These are phyloP conservation scores for Aspergillus sp. DNA, from an alignment of 2,329 filamentous ascomycete genomes.

Conservation along the genomic window DNA sequence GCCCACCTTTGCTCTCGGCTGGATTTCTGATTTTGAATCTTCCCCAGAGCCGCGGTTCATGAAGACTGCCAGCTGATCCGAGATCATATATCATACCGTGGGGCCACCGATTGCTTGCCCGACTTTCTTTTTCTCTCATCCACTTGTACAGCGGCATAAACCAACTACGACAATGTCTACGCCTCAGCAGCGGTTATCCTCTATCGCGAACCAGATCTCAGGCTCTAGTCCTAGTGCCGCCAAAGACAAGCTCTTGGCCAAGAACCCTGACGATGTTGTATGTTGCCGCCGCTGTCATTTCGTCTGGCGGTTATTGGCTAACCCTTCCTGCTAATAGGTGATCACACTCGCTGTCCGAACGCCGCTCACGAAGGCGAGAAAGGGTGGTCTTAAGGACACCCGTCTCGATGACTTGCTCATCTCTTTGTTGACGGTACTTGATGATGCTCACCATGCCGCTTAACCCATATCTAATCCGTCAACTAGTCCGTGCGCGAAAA, in stretches of 20 bases:
- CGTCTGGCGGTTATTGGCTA: not conserved
- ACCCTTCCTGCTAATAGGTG: constrained; percentile 31
- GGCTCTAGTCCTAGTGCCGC: constrained; percentile 32
- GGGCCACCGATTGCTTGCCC: not conserved
- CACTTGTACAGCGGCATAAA: not conserved
- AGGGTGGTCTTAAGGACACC: constrained; percentile 48
- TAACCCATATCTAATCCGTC: not conserved
- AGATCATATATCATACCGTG: constrained; percentile 15
- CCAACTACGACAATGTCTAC: constrained; percentile 38
- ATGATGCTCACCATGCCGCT: not conserved
- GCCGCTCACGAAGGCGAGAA: constrained; percentile 46
- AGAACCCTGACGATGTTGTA: constrained; percentile 47
- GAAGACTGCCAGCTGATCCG: constrained; percentile 1
- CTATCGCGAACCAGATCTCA: constrained; percentile 47
- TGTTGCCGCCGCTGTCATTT: constrained; percentile 20
- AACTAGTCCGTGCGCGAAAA: constrained; percentile 71
- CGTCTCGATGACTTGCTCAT: constrained; percentile 41
- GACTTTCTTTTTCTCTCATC: constrained; percentile 4
- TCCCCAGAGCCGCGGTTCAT: constrained; percentile 23
- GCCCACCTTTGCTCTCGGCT: constrained; percentile 15
- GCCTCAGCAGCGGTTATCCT: constrained; percentile 44
- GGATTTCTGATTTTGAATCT: constrained; percentile 4
- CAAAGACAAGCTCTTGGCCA: constrained; percentile 38
- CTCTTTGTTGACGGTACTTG: constrained; percentile 41
- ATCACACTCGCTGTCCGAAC: constrained; percentile 46